Conservation (phyloP, 2,329 filamentous ascomycete genomes). For the Microsporum canis region DNA sequence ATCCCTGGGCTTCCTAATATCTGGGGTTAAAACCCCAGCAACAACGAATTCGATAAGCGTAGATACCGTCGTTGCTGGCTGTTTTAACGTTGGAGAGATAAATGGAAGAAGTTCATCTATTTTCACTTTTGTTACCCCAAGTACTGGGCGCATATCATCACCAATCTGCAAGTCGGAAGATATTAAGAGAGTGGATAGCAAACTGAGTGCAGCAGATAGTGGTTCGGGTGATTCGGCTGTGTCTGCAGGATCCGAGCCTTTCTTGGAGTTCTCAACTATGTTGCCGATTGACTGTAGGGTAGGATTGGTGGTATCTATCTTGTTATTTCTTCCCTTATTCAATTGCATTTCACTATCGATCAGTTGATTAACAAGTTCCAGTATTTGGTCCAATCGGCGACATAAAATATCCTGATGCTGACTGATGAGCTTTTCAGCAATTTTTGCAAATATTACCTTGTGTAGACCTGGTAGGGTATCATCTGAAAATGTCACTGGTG, state of each 20-base stretch:
- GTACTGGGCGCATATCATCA: conserved; percentile 20
- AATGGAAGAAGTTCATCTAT: conserved; percentile 27
- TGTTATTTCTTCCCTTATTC: conserved; percentile 3
- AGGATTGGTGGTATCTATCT: not conserved
- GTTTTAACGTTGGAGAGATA: conserved; percentile 25
- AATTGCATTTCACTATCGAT: conserved; percentile 26
- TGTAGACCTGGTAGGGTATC: conserved; percentile 23
- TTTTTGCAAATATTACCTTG: conserved; percentile 31
- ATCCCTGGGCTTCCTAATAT: conserved; percentile 6
- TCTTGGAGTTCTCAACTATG: conserved; percentile 20
- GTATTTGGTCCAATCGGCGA: conserved; percentile 28
- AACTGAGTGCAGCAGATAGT: conserved; percentile 31
- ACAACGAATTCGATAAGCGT: conserved; percentile 35
- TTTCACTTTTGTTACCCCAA: conserved; percentile 26
- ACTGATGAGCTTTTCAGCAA: conserved; percentile 32
- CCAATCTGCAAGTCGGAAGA: conserved; percentile 31
- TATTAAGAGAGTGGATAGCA: conserved; percentile 33
- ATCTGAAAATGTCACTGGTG: conserved; percentile 8
- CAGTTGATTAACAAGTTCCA: conserved; percentile 33
- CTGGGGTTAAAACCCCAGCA: conserved; percentile 15
- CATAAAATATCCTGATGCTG: conserved; percentile 35
- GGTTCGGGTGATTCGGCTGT: conserved; percentile 25
- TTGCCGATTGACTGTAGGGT: conserved; percentile 26
- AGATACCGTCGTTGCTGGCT: conserved; percentile 30
- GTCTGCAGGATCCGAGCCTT: conserved; percentile 4